Evolutionary conservation across 306 rosid genomes (phyloP), one percentile per base, ranked within the genome.

Genomic region (Oxytropis ochrocephala): DNA sequence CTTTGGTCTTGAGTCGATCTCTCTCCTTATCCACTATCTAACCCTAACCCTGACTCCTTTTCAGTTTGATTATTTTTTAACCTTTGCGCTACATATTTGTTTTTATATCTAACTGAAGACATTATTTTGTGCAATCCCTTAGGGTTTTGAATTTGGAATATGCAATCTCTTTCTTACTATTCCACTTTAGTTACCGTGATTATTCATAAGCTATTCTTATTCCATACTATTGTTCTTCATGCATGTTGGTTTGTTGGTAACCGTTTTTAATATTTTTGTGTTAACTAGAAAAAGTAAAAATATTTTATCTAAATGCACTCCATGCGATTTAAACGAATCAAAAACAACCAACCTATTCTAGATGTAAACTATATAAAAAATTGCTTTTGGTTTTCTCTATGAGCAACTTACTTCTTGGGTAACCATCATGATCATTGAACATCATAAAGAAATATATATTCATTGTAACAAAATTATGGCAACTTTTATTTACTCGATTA

Each of bases 1-100:
- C 87, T 87, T 87, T 18, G 91, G 89, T 17, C 88, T 88, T 83
- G 89, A 88, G 95, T 21, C 18, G 77, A 80, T 75, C 69, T 67
- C 56, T 14, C 46, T 24, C 9, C 11, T 4, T 6, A 2, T 54
- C 60, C 17, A n/a, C 3, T 11, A n/a, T 10, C 33, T 24, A 53
- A 21, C 5, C 47, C n/a, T 41, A 41, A 11, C 60, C 60, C 38
- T 11, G 24, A 24, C 17, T 8, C 16, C 13, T 13, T 29, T 5
- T 56, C 11, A 12, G 24, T 56, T 29, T 29, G 19, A 6, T 39
- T 44, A 6, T 6, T 12, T 44, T 54, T 53, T 35, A 11, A 11
- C 47, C 13, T 11, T 5, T 5, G 5, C 1, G 43, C 43, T 39
- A 39, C 56, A 50, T 50, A 6, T 50, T 17, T 17, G 13, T 41